Conservation (phyloP, 2,329 filamentous ascomycete species). For the Ophiostoma tasmaniense region DNA sequence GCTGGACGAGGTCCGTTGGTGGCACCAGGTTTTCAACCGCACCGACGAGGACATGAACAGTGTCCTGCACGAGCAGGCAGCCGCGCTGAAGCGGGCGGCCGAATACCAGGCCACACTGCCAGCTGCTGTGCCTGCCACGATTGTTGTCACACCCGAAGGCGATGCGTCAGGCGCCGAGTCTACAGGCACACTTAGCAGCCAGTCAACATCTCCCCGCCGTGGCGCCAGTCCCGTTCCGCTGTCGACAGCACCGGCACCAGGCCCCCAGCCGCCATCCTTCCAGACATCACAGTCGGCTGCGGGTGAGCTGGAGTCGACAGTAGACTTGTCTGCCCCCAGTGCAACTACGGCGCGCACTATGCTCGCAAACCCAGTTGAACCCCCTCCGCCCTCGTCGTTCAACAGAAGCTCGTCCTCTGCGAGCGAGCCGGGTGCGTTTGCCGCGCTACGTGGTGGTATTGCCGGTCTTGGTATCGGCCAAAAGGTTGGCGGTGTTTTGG, state of each 20-base stretch:
- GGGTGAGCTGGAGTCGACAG: constrained; percentile 14
- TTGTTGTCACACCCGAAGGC: constrained; percentile 35
- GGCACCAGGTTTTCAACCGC: constrained; percentile 79
- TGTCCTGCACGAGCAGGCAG: constrained; percentile 40
- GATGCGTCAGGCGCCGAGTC: constrained; percentile 24
- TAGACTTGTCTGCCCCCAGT: background rate
- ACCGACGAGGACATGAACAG: constrained; percentile 91
- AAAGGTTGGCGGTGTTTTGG: constrained; percentile 22
- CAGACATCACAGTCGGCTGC: constrained; percentile 20
- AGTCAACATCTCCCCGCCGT: constrained; percentile 24
- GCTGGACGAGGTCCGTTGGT: constrained; percentile 78
- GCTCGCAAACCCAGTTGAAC: constrained; percentile 16
- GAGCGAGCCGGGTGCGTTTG: constrained; percentile 19
- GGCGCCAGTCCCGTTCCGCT: constrained; percentile 27
- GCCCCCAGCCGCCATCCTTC: constrained; percentile 25
- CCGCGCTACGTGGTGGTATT: constrained; percentile 21
- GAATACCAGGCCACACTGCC: constrained; percentile 24
- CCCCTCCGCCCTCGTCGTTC: constrained; percentile 10
- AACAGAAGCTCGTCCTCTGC: constrained; percentile 17
- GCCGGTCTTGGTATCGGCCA: constrained; percentile 21
- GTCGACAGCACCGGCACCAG: constrained; percentile 24
- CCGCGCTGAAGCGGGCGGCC: constrained; percentile 36
- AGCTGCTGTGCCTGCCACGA: constrained; percentile 8
- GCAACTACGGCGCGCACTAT: constrained; percentile 17
- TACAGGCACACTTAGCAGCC: constrained; percentile 15